phyloP scores from a whole-genome alignment of 129 eudicot genomes.

The Flaveria linearis region DNA sequence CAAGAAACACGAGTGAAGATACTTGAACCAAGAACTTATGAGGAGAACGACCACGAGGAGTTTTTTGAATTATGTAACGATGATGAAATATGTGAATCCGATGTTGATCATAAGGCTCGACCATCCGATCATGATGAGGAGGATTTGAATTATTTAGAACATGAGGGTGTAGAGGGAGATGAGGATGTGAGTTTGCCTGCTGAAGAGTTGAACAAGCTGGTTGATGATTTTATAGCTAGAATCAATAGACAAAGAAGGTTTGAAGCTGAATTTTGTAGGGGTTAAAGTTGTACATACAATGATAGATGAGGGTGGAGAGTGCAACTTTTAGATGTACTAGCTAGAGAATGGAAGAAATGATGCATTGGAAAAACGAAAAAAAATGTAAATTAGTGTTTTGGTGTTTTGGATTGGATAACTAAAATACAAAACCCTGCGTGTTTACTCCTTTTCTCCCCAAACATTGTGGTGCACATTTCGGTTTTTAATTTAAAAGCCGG shows the following conservation, averaged over 20 bases:
- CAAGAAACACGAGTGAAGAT: conserved; percentile 22
- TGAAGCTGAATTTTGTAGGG: conserved; percentile 45
- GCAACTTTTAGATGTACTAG: conserved; percentile 15
- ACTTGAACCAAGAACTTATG: conserved; percentile 3
- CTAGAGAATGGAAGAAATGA: conserved; percentile 16
- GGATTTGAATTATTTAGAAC: conserved; percentile 24
- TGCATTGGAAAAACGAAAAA: background rate
- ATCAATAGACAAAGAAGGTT: conserved; percentile 52
- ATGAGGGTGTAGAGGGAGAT: conserved; percentile 28
- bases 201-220: conserved; percentile 54
- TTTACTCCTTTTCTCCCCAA: background rate
- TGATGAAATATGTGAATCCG: conserved; percentile 15
- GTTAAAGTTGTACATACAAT: conserved; percentile 29
- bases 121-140: conserved; percentile 11
- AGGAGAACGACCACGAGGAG: conserved; percentile 25
- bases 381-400: background rate
- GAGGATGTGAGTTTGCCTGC: conserved; percentile 29
- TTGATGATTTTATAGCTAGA: conserved; percentile 62
- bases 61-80: conserved; percentile 28
- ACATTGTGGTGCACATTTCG: no score
- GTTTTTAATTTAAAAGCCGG: no score
- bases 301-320: conserved; percentile 10
- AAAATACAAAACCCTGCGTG: background rate
- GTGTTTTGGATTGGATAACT: conserved; percentile 2
- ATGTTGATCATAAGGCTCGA: background rate